Percentiles rank a stretch among this genome's conserved stretches.
phyloP scores from a whole-genome alignment of 2,329 filamentous ascomycete species.

The Elsinoe ampelina region DNA sequence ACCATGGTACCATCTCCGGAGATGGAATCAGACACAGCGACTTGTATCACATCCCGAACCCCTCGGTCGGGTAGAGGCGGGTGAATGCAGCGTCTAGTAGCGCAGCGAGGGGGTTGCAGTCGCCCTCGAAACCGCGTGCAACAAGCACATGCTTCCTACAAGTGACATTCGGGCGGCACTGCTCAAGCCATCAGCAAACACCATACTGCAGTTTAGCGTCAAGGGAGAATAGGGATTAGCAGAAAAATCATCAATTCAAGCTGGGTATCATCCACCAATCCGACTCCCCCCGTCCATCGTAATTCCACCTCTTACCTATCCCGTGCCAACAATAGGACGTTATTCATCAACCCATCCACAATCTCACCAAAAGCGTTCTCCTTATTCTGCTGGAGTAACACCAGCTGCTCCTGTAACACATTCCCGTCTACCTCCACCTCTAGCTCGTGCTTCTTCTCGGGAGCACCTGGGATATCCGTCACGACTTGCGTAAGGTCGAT shows the following conservation, averaged over 20 bases:
- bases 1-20: not conserved
- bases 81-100: not conserved
- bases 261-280: not conserved
- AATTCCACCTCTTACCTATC: not conserved
- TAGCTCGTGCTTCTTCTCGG: conserved; percentile 65
- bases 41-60: not conserved
- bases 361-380: conserved; percentile 56
- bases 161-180: too few species aligned
- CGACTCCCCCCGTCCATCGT: not conserved
- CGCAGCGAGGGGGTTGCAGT: too few species aligned
- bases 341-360: conserved; percentile 66
- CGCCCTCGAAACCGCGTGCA: too few species aligned
- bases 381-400: conserved; percentile 42
- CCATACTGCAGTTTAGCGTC: too few species aligned
- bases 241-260: not conserved
- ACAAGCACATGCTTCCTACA: too few species aligned
- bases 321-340: conserved; percentile 50
- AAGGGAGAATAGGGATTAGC: too few species aligned
- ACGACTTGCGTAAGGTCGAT: conserved; percentile 90
- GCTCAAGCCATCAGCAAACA: too few species aligned
- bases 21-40: not conserved
- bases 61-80: not conserved
- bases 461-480: conserved; percentile 31
- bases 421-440: conserved; percentile 65
- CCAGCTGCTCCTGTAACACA: conserved; percentile 57